Evolutionary conservation across 2,329 filamentous ascomycete genomes (phyloP), one percentile per base, ranked within the genome.

Genomic region (Aspergillus sp.): DNA sequence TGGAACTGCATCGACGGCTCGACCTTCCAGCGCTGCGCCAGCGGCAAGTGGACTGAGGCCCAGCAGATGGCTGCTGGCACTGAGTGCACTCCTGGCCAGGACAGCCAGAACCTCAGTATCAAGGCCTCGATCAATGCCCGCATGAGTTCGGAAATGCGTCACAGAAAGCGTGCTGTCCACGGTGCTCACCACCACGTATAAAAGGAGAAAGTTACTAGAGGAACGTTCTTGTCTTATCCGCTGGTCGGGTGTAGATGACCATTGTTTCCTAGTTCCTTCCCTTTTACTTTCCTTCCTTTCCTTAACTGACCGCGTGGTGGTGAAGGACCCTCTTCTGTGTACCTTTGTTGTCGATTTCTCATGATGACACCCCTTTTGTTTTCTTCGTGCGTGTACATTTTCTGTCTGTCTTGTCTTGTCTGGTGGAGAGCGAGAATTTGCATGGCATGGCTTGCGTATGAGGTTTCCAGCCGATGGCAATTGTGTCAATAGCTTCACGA

Each of bases 21-120:
- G 27, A 69, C 73, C 43, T 83, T 80, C 71, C 80, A 83, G 65
- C 78, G 79, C 47, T 83, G 80, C 7, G 79, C 78, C n/a, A 75
- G 71, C 9, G 80, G 80, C 4, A 54, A 62, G 45, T 83, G 80
- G 80, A 73, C 75, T 12, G 57, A 55, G 4, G 51, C 69, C 35
- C 69, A 76, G 48, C 55, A 64, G 33, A 72, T 82, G 71, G 73
- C 79, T 1, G 52, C 68, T 1, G 80, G 80, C 34, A 81, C 76
- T 9, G 64, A 65, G 29, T 83, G 80, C 63, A 67, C 50, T 5
- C 52, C 63, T 12, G 74, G 73, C 28, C 19, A 19, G 19, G 51
- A 59, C 45, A 56, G 53, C 30, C 40, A 44, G 1, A 50, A 60
- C 1, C 52, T 71, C 29, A 45, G 52, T 7, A 49, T 66, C 36